These are phyloP conservation scores for Termitomyces eurrhizus DNA, from an alignment of 768 basidiomycete species.

Conservation along the genomic window DNA sequence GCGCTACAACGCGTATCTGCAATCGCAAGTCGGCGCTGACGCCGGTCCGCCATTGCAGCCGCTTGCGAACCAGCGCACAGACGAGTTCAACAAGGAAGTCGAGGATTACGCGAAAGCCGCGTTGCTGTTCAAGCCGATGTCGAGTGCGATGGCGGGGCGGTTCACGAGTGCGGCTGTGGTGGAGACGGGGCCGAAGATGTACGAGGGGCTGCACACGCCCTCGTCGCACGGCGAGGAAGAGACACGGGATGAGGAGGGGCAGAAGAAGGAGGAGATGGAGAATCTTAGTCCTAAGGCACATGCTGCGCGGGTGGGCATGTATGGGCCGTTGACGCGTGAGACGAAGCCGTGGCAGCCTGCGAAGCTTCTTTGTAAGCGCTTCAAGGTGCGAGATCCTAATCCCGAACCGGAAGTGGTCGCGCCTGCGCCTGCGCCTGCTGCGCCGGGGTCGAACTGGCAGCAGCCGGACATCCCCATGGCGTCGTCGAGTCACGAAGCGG, in stretches of 20 bases:
- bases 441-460: conserved; percentile 17
- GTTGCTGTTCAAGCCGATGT: conserved; percentile 85
- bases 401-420: conserved; percentile 45
- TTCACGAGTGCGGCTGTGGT: conserved; percentile 80
- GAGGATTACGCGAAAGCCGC: conserved; percentile 87
- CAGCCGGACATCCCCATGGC: conserved; percentile 11
- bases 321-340: conserved; percentile 82
- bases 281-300: conserved; percentile 73
- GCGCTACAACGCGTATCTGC: conserved; percentile 81
- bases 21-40: conserved; percentile 59
- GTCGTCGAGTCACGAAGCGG: conserved; percentile 4
- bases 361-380: conserved; percentile 87
- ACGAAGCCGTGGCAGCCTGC: conserved; percentile 74
- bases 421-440: conserved; percentile 18
- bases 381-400: conserved; percentile 87
- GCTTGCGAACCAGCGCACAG: conserved; percentile 52
- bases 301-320: conserved; percentile 87
- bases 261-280: conserved; percentile 42
- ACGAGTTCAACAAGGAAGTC: conserved; percentile 79
- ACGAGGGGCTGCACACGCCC: conserved; percentile 70
- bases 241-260: conserved; percentile 37
- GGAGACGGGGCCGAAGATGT: conserved; percentile 57
- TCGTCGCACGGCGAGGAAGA: conserved; percentile 40
- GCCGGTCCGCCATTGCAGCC: conserved; percentile 47
- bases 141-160: conserved; percentile 90